Evolutionary conservation across 2,329 filamentous ascomycete species (phyloP).

Genomic region (Diaporthe ilicicola): DNA sequence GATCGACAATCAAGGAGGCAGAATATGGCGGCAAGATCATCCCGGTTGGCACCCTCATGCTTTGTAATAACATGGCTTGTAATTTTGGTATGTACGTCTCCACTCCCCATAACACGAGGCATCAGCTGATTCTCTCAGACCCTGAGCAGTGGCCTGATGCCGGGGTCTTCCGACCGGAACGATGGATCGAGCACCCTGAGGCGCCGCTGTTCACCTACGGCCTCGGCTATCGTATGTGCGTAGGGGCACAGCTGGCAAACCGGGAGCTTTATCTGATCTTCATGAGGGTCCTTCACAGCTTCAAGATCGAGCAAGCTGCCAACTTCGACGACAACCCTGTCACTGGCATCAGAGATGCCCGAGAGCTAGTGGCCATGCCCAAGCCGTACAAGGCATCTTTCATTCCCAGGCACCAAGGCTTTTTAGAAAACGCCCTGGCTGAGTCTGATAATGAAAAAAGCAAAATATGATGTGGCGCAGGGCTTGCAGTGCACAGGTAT

Average conservation of each 20-base stretch:
- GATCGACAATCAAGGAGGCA: constrained; percentile 68
- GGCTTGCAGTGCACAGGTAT: too few relatives aligned
- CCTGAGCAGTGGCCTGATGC: neutral
- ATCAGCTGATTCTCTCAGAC: neutral
- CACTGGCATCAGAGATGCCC: neutral
- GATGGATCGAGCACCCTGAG: constrained; percentile 7
- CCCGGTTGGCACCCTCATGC: constrained; percentile 60
- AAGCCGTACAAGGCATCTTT: neutral
- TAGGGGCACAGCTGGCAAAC: neutral
- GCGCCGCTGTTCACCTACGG: neutral
- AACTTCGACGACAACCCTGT: neutral
- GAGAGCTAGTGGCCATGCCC: neutral
- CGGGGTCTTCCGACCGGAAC: neutral
- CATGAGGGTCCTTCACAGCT: constrained; percentile 4
- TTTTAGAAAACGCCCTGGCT: neutral
- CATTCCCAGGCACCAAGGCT: neutral
- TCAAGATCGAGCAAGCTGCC: neutral
- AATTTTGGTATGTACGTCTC: neutral
- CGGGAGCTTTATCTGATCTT: neutral
- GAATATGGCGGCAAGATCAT: constrained; percentile 65
- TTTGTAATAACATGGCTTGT: constrained; percentile 4
- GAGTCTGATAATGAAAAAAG: neutral
- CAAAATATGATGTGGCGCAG: neutral
- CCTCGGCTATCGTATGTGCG: neutral
- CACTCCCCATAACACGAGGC: neutral